These are phyloP conservation scores for Fusarium sp. DNA, from an alignment of 2,329 filamentous ascomycete genomes.

Conservation along the genomic window DNA sequence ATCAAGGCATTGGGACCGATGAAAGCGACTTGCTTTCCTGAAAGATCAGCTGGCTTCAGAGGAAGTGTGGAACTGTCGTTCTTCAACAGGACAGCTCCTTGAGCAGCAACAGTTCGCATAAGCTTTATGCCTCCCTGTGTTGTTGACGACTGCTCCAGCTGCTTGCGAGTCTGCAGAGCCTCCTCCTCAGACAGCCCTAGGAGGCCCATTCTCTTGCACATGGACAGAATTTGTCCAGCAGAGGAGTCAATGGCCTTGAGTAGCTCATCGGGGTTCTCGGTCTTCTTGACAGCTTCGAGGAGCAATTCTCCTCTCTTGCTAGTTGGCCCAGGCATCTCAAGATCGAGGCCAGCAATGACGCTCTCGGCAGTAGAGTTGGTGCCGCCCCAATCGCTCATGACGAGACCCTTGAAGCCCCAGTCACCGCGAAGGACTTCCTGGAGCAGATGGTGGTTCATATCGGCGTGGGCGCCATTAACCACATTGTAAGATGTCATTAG, in stretches of 20 bases:
- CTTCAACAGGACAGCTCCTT: not conserved
- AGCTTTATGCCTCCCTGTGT: not conserved
- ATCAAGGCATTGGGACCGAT: not conserved
- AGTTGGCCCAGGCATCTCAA: not conserved
- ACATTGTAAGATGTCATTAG: not conserved
- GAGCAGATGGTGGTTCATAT: not conserved
- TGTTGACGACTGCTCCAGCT: not conserved
- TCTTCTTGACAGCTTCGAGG: not conserved
- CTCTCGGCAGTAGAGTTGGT: not conserved
- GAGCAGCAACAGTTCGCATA: not conserved
- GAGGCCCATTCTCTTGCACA: not conserved
- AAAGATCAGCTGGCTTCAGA: not conserved
- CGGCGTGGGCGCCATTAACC: not conserved
- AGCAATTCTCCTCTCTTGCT: not conserved
- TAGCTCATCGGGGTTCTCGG: not conserved
- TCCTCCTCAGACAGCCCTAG: not conserved
- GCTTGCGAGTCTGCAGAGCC: not conserved
- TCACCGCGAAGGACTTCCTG: not conserved
- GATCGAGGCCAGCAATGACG: not conserved
- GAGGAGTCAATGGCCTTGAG: not conserved
- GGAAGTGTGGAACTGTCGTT: not conserved
- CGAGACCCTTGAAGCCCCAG: not conserved
- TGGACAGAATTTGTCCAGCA: not conserved
- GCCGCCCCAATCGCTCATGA: not conserved
- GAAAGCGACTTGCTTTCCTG: not conserved